Evolutionary conservation across 1,284 basidiomycete species (phyloP), one percentile per base, ranked within the genome.

Genomic region (Coniophora puteana): DNA sequence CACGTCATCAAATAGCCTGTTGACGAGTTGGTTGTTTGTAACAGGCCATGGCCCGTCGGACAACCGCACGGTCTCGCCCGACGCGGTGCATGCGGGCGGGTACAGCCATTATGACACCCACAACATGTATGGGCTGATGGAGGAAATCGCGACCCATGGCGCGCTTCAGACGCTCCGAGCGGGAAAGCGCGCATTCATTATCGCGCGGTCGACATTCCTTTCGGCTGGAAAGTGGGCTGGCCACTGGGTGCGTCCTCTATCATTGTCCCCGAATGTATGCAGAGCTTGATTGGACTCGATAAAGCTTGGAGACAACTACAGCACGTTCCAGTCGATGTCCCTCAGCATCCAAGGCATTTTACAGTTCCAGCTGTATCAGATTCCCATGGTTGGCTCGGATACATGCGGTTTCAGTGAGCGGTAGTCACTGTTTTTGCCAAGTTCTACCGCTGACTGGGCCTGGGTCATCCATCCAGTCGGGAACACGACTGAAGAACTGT

Each of bases 401-500:
- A 76, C 77, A 1, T 86, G 80, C 55, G 80, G 78, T 12, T 82
- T 82, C 63, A 67, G 74, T 77, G 48, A 46, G 72, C 61, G 25
- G 25, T 36, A 34, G 26, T 32, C 13, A 20, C 22, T 17, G 28
- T 41, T 40, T 21, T 26, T 18, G 5, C 14, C 5, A n/a, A 27
- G 21, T 24, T 23, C 32, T 33, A 38, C 37, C 40, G 7, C 21
- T 11, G 1, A 24, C 35, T 27, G 41, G 18, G 46, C 47, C 31
- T n/a, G n/a, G n/a, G 43, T 40, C 33, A 22, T 7, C 22, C 11
- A 23, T 36, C 48, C 47, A 78, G 78, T 72, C 46, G 75, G 69
- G 0, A 89, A 91, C 59, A 80, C 82, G 1, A 77, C 87, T 51
- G 89, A 92, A 58, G 84, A 89, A 56, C 71, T 92, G 7, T 88